Percentiles rank a stretch among this genome's conserved stretches.
Evolutionary conservation across 2,329 filamentous ascomycete species (phyloP).

Genomic region (Fonsecaea erecta): DNA sequence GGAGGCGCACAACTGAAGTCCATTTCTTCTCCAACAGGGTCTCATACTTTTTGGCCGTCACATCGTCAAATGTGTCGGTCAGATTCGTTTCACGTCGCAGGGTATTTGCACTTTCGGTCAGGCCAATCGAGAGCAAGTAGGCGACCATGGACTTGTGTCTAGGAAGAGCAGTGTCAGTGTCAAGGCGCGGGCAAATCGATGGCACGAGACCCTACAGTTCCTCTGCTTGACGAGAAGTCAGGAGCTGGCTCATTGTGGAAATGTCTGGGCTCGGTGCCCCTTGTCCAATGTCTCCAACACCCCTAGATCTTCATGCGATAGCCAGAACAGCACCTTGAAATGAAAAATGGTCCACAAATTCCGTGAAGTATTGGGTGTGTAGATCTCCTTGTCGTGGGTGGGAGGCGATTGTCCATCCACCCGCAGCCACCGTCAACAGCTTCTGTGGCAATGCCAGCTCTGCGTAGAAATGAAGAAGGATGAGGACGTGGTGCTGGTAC

Average conservation of each 20-base stretch:
- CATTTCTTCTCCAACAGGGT: slow-evolving; percentile 96
- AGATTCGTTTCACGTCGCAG: slow-evolving; percentile 79
- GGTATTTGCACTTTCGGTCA: slow-evolving; percentile 70
- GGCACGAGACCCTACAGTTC: slow-evolving; percentile 71
- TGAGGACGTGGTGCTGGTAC: background rate
- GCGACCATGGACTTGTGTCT: slow-evolving; percentile 94
- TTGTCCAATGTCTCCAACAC: background rate
- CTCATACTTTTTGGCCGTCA: slow-evolving; percentile 91
- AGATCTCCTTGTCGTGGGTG: background rate
- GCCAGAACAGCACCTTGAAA: background rate
- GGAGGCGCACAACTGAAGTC: slow-evolving; percentile 91
- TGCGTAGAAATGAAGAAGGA: background rate
- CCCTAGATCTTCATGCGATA: slow-evolving; percentile 25
- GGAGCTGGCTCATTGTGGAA: slow-evolving; percentile 68
- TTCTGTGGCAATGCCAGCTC: background rate
- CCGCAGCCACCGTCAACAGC: background rate
- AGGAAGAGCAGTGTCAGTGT: slow-evolving; percentile 35
- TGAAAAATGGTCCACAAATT: background rate
- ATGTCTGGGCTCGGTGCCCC: slow-evolving; percentile 22
- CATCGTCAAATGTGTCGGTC: slow-evolving; percentile 73
- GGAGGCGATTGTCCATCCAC: background rate
- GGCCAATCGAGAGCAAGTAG: slow-evolving; percentile 76
- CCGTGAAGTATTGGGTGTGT: background rate
- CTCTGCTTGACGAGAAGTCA: slow-evolving; percentile 81
- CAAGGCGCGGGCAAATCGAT: slow-evolving; percentile 5